These are phyloP conservation scores for Passiflora organensis DNA, from an alignment of 345 rosid species.

Conservation along the genomic window DNA sequence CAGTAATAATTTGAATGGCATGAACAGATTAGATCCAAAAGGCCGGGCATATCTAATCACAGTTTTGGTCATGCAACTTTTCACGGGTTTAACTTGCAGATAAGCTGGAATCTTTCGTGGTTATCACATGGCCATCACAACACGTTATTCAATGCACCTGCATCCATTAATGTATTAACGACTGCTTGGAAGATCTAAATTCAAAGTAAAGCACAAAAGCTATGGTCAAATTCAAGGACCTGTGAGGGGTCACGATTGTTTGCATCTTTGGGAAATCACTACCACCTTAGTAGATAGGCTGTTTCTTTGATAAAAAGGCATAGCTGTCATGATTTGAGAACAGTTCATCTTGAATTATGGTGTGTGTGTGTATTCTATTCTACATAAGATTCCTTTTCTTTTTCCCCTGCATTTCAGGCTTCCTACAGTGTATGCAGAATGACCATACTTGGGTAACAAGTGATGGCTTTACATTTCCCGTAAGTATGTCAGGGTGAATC, in stretches of 20 bases:
- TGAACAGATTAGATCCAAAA: conserved; percentile 22
- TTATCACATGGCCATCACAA: conserved; percentile 29
- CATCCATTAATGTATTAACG: not conserved
- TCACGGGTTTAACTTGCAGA: not conserved
- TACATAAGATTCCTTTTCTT: conserved; percentile 1
- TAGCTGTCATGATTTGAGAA: conserved; percentile 1
- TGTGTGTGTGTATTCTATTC: not conserved
- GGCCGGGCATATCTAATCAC: conserved; percentile 5
- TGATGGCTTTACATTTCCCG: not conserved
- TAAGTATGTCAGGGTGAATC: not conserved
- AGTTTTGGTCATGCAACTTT: conserved; percentile 14
- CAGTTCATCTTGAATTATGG: not conserved
- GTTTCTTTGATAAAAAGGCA: not conserved
- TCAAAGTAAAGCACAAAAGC: too few species aligned
- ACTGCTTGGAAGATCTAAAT: too few species aligned
- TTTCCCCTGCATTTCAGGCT: not conserved
- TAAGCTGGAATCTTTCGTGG: conserved; percentile 30
- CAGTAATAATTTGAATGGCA: too few species aligned
- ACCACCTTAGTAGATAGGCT: not conserved
- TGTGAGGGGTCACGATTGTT: too few species aligned
- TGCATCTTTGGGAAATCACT: not conserved
- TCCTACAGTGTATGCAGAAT: not conserved
- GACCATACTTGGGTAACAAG: not conserved
- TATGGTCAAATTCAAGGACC: too few species aligned
- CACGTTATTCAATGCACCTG: conserved; percentile 15